Base-by-base conservation (phyloP, 306 rosid genomes). In the Inga laurina region DNA sequence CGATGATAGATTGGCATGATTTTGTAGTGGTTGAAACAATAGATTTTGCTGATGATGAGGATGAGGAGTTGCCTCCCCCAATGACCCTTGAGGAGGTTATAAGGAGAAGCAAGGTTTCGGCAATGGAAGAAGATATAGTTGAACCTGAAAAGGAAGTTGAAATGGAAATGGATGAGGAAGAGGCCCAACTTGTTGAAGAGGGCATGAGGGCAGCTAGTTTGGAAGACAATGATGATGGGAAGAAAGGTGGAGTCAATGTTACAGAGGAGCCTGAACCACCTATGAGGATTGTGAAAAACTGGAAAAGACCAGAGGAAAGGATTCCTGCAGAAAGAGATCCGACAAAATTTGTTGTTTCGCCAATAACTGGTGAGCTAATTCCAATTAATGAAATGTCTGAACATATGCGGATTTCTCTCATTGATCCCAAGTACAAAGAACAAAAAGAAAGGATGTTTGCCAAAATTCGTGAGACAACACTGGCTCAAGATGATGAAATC, bases 1-100 rank as follows among this genome's bases (percentile, higher is more conserved):
- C 97, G 44, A 96, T 96, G 99, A 96, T 96, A 82, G 99, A 96
- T 87, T 96, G 99, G 98, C 98, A 96, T 90, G 99, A 96, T 87
- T 93, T 96, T 96, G 98, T 92, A 56, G 98, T 93, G 88, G 98
- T 96, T 80, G 98, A 96, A 83, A 66, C 93, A 4, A 93, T 96
- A 78, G 99, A 96, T 80, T 96, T 96, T 90, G 98, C 84, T 65
- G 98, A 96, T 52, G 99, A 96, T 35, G 98, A 96, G 93, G 99
- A 93, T 83, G 94, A 93, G 83, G 99, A 91, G 61, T 87, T 96
- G 68, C 98, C 99, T 75, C 97, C 90, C 80, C 99, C 97, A 39
- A 93, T 96, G 97, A 93, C 97, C 72, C 89, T 91, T 86, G 99
- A 96, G 85, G 98, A 93, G 86, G 99, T 96, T 68, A 89, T 96